Base-by-base conservation (phyloP, 306 rosid species). In the Pterocarpus santalinus region DNA sequence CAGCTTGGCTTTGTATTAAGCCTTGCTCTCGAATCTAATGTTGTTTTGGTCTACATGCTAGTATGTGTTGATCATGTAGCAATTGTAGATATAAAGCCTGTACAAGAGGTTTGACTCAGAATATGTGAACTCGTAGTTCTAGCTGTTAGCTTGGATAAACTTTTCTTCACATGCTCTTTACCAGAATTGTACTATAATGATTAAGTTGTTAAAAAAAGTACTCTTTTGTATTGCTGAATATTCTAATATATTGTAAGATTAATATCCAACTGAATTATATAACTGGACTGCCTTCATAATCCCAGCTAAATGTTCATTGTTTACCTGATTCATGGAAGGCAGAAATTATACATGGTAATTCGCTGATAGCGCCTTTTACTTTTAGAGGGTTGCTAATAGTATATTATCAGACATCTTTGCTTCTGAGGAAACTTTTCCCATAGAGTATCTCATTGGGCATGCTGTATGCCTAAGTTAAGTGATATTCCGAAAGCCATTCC, bases 311-410 rank as follows among this genome's bases (percentile, higher is more conserved):
- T 52, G 6, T 11, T 58, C 8, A 66, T 11, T 78, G 78, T 78
- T 84, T 83, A 84, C 69, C 89, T 88, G 92, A 89, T 91, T 89
- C 96, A 89, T 83, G 90, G 94, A 90, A 84, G 86, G 93, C 90
- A 65, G 68, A 81, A 35, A 85, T 71, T 16, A 65, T 68, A 61
- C 17, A 2, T 89, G 88, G 86, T 49, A 71, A 75, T 77, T 92
- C 84, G 79, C 90, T 64, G 87, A 86, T 89, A 73, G 91, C 72
- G 30, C 79, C 80, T 85, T 87, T 87, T 81, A 12, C 60, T 28
- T 64, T 65, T 82, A 38, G 77, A 80, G 78, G 77, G 82, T 66
- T 79, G 88, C 87, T 90, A 55, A 82, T 89, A 81, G 94, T 87
- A 81, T 74, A 64, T 82, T 46, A 74, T 76, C 82, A 15, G 30